Evolutionary conservation across 305 asterid species (phyloP).

Genomic region (Solanum chacoense): DNA sequence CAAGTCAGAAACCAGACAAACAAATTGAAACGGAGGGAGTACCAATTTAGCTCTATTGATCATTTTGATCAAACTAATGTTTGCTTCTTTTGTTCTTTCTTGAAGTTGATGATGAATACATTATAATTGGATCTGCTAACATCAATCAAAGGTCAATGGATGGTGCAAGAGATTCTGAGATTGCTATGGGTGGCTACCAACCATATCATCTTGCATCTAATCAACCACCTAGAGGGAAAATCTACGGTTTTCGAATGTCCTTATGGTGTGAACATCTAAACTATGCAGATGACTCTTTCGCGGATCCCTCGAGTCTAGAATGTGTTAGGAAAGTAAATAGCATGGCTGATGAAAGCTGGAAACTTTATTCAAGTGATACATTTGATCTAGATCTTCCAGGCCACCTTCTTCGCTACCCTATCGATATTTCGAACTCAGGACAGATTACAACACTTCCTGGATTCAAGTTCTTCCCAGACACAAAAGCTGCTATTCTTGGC

Average conservation of each 20-base stretch:
- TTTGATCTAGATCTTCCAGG: constrained; percentile 34
- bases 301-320: constrained; percentile 38
- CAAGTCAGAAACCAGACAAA: neutral
- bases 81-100: neutral
- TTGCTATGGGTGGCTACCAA: constrained; percentile 88
- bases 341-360: constrained; percentile 48
- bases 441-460: constrained; percentile 33
- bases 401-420: constrained; percentile 62
- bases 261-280: constrained; percentile 70
- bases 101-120: constrained; percentile 73
- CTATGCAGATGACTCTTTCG: constrained; percentile 7
- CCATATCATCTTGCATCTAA: constrained; percentile 43
- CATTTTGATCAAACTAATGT: neutral
- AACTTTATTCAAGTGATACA: constrained; percentile 23
- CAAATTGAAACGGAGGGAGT: neutral
- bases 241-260: constrained; percentile 49
- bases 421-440: constrained; percentile 29
- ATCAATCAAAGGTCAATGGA: constrained; percentile 41
- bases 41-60: neutral
- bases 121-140: constrained; percentile 7
- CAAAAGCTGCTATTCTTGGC: constrained; percentile 60
- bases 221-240: constrained; percentile 37
- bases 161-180: constrained; percentile 75
- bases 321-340: constrained; percentile 40
- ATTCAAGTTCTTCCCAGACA: constrained; percentile 54